Base-by-base conservation (phyloP, 345 rosid genomes). In the Citrus glauca region DNA sequence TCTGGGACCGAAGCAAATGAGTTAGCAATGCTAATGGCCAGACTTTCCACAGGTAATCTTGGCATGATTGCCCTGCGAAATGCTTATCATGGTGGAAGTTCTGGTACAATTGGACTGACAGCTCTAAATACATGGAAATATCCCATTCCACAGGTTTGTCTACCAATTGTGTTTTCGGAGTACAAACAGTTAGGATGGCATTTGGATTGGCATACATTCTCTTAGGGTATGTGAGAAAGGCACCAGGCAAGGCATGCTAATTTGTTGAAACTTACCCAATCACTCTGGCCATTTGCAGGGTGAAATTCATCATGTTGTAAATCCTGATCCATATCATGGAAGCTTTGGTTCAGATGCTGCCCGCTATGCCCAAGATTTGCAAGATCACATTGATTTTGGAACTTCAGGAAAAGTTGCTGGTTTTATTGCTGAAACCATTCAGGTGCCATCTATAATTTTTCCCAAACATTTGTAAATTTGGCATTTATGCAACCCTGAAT, bases 1-100 rank as follows among this genome's bases (percentile, higher is more conserved):
- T 96, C 98, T 67, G 99, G 98, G 76, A 86, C 94, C 1, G 95
- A 94, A 84, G 99, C 99, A 27, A 96, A 96, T 87, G 99, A 94
- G 79, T 64, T 94, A 57, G 98, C 99, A 4, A 91, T 89, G 98
- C 81, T 94, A 84, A 94, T 96, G 99, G 98, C 98, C 64, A 89
- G 99, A 85, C 87, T 96, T 30, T 89, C 90, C 76, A 86, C 88
- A 35, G 91, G 97, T 71, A 90, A 87, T 82, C 98, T 94, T 62
- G 95, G 91, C 72, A 91, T 92, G 95, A 90, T 96, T 82, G 91
- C 98, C 9, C 81, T 94, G 83, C 88, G 98, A 86, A 96, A 94
- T 88, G 95, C 98, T 40, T 96, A 90, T 89, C 99, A 96, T 65
- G 98, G 98, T 80, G 99, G 99, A 84, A 94, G 97, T 82, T 88